Evolutionary conservation across 108 stramenopile genomes (phyloP), one percentile per base, ranked within the genome.

Genomic region (Nannochloropsis gaditana): DNA sequence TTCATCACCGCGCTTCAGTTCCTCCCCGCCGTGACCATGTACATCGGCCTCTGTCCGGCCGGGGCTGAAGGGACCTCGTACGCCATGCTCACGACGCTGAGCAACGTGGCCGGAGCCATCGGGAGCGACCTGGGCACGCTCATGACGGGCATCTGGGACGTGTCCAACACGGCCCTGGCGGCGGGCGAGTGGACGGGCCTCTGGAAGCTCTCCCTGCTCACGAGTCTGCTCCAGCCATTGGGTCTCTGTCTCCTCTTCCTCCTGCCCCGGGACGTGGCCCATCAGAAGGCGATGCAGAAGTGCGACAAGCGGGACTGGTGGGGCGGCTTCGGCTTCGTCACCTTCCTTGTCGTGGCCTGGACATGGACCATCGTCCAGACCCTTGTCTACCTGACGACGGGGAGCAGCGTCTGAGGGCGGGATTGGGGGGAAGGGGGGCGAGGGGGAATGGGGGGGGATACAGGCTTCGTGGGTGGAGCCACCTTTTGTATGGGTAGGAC

Each of bases 71-170:
- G 91, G 2, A 87, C 91, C 21, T 87, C 82, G 83, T 92, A 92
- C 86, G 91, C 92, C 15, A 87, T 92, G 87, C 91, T 92, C 15
- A 91, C 91, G 42, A 92, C 92, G 42, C 88, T 90, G 19, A 73
- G 84, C 41, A 92, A 92, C 82, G 82, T 92, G 43, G 92, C 92
- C 9, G 81, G 84, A 42, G 82, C 82, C 17, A 85, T 90, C 1
- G 91, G 90, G 17, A 83, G 45, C 44, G 87, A 86, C n/a, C 73
- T 91, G 19, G 90, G 90, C 43, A 90, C 86, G 43, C 42, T 90
- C 43, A 82, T 91, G 31, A 79, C 88, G 3, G 59, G 82, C 83
- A 42, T 45, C 9, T 91, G 91, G 91, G 86, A 88, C 41, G 86
- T 86, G 9, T 86, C 85, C 85, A 90, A 91, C 80, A 86, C 44